Evolutionary conservation across 805 yeast species (phyloP), one percentile per base, ranked within the genome.

Genomic region (Suhomyces xylopsoci): DNA sequence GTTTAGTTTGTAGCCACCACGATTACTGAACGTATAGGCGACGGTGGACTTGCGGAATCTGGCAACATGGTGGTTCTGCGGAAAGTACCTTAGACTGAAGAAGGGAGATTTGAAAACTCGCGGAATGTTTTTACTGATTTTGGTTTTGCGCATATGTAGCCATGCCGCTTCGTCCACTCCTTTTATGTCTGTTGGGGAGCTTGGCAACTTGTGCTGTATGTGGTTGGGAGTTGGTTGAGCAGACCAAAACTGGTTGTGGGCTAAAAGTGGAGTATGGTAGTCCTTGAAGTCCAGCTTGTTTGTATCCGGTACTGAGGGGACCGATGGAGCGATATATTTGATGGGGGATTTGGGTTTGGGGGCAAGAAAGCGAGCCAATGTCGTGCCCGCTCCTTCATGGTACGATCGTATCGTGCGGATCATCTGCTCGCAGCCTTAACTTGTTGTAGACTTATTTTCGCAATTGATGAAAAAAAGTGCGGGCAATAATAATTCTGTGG

Each of bases 1-100:
- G 52, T 74, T 74, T 28, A 73, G 55, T 7, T 58, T 58, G 40
- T 51, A 62, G 3, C 70, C 62, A 2, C 66, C 64, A n/a, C 49
- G 55, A 51, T 70, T 66, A 42, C 69, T 63, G 56, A 69, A 68
- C 2, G 68, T 66, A 49, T 68, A 66, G 10, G 79, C 73, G 34
- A 75, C 59, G 49, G 67, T 71, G 9, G 78, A 73, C 55, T 74
- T 74, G 40, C 78, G 62, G 42, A 60, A 62, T 42, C 47, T n/a
- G 12, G 68, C 57, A 5, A 70, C 44, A 44, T 56, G 56, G 56
- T 72, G 77, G 42, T 46, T 44, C 5, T 52, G 54, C 4, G 78
- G 77, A 10, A 66, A 59, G 51, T 69, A 74, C 49, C 57, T 63
- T 5, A 71, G 48, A 10, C 51, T 48, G 54, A 74, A 60, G 55